Conservation (phyloP, 2,329 filamentous ascomycete genomes). For the Penicillium sp. region DNA sequence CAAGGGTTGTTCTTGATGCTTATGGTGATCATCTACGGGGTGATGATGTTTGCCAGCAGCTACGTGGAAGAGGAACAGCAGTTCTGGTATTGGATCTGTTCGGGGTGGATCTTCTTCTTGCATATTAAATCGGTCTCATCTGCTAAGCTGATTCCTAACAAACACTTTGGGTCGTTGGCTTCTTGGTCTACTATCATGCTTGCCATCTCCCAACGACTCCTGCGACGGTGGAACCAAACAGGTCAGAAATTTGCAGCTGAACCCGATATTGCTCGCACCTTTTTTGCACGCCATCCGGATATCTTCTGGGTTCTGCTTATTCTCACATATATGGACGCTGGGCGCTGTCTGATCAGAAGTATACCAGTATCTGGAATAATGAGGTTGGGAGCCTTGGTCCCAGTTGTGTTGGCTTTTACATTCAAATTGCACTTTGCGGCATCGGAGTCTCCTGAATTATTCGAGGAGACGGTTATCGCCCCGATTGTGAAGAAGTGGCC, state of each 20-base stretch:
- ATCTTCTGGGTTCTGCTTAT: conserved; percentile 72
- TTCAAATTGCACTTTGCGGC: conserved; percentile 91
- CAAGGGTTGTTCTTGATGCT: conserved; percentile 44
- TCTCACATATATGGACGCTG: conserved; percentile 63
- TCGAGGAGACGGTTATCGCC: conserved; percentile 43
- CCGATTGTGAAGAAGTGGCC: conserved; percentile 37
- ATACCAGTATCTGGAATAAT: conserved; percentile 28
- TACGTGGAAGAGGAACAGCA: conserved; percentile 98
- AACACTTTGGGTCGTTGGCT: neutral
- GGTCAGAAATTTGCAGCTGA: conserved; percentile 94
- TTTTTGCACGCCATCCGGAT: conserved; percentile 60
- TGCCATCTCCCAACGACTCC: conserved; percentile 61
- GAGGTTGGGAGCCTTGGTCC: conserved; percentile 35
- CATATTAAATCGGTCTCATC: conserved; percentile 35
- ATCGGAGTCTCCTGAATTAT: conserved; percentile 81
- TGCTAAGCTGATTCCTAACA: neutral
- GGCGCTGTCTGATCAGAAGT: conserved; percentile 41
- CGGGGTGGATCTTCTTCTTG: conserved; percentile 48
- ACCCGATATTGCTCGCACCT: conserved; percentile 74
- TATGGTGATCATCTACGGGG: conserved; percentile 62
- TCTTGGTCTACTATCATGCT: conserved; percentile 43
- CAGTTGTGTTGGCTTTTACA: conserved; percentile 59
- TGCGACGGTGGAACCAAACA: conserved; percentile 89
- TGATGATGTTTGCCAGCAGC: conserved; percentile 97
- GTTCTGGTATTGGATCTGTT: conserved; percentile 90